Percentiles rank a stretch among this genome's conserved stretches.
Conservation (phyloP, 148 eudicot genomes). For the Vaccinium macrocarpon region DNA sequence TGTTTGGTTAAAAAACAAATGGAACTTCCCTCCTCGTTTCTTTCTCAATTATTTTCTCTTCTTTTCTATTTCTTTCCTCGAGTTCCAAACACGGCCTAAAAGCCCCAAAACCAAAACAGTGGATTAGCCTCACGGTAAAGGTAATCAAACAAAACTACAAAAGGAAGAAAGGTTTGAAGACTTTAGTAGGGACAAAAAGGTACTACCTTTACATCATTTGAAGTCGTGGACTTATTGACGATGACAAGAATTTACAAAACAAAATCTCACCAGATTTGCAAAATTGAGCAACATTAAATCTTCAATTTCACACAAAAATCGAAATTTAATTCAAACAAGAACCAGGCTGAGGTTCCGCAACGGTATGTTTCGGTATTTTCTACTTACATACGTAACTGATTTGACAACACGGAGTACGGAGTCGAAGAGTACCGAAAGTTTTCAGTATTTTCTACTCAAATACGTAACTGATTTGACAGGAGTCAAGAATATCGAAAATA, state of each 20-base stretch:
- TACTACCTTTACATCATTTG: slow-evolving; percentile 21
- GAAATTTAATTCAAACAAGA: neutral
- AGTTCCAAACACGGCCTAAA: neutral
- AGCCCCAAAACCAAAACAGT: slow-evolving; percentile 3
- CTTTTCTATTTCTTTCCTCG: too few species aligned
- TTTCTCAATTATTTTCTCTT: too few species aligned
- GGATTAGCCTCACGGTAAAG: slow-evolving; percentile 10
- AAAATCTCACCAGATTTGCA: neutral
- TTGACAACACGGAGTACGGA: too few species aligned
- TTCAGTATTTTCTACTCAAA: too few species aligned
- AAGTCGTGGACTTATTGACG: neutral
- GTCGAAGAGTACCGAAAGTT: too few species aligned
- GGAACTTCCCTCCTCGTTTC: too few species aligned
- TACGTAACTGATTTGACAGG: too few species aligned
- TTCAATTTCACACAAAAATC: neutral
- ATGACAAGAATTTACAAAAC: neutral
- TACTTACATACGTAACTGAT: too few species aligned
- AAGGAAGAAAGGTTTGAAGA: slow-evolving; percentile 15
- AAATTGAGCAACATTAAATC: neutral
- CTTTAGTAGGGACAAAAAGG: slow-evolving; percentile 25
- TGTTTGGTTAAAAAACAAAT: too few species aligned
- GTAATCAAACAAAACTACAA: slow-evolving; percentile 25
- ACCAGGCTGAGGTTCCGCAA: neutral
- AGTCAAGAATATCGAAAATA: too few species aligned
- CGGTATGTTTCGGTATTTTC: too few species aligned